A percentile compares a stretch with the other conserved stretches of the same genome.
phyloP scores from a whole-genome alignment of 1,284 basidiomycete genomes.

The Trichosporon sp. region DNA sequence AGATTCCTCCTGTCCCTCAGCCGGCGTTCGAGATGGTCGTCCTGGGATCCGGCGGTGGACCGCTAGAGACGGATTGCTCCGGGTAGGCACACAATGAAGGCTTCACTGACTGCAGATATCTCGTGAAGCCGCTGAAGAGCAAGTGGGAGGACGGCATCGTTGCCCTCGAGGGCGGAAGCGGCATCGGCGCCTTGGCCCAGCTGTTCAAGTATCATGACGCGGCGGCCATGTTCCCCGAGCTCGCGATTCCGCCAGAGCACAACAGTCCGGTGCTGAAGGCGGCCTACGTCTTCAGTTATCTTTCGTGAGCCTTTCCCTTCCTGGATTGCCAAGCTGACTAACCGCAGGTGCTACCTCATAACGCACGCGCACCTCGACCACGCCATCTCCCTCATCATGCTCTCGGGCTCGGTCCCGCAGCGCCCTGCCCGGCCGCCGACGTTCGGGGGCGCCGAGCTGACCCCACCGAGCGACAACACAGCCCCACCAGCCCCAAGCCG shows the following conservation, averaged over 20 bases:
- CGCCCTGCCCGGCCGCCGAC: slow-evolving; percentile 30
- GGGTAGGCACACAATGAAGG: slow-evolving; percentile 40
- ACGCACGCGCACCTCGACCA: slow-evolving; percentile 57
- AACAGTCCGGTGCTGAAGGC: slow-evolving; percentile 51
- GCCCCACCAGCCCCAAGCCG: slow-evolving; percentile 27
- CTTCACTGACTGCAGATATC: slow-evolving; percentile 37
- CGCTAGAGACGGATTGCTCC: slow-evolving; percentile 54
- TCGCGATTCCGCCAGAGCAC: slow-evolving; percentile 44
- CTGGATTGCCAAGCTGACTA: too few relatives aligned
- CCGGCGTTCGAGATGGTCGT: slow-evolving; percentile 56
- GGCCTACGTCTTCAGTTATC: slow-evolving; percentile 52
- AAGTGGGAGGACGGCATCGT: slow-evolving; percentile 54
- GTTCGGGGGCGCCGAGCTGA: not conserved
- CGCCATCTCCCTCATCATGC: slow-evolving; percentile 49
- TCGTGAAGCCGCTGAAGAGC: slow-evolving; percentile 47
- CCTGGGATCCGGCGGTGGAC: slow-evolving; percentile 55
- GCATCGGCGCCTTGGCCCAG: slow-evolving; percentile 49
- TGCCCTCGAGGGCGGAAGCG: slow-evolving; percentile 52
- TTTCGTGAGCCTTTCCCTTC: slow-evolving; percentile 37
- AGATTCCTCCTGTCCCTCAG: not conserved
- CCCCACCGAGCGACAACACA: slow-evolving; percentile 12
- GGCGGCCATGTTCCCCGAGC: slow-evolving; percentile 40
- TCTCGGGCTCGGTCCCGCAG: slow-evolving; percentile 49
- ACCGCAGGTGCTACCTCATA: slow-evolving; percentile 45
- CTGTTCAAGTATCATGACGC: slow-evolving; percentile 33